Conservation (phyloP, 2,329 filamentous ascomycete genomes). For the Alternaria solani region DNA sequence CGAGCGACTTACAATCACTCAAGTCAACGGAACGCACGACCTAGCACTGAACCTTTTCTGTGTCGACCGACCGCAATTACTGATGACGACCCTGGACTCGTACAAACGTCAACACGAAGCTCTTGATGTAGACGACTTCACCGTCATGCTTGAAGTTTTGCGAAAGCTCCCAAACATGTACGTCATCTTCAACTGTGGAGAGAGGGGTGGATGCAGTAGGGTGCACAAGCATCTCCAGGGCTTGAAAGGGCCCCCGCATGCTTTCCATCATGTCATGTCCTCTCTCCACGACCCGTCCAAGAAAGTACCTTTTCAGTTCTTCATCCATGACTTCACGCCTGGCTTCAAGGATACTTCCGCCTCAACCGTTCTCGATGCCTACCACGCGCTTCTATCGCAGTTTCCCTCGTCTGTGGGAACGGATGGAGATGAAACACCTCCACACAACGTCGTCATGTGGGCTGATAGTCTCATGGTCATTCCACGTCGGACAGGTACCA, state of each 20-base stretch:
- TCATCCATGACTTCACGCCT: conserved; percentile 41
- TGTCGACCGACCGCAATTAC: conserved; percentile 58
- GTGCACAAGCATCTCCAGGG: conserved; percentile 62
- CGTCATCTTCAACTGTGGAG: conserved; percentile 59
- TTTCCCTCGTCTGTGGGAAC: conserved; percentile 20
- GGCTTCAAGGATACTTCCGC: conserved; percentile 16
- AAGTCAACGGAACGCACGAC: conserved; percentile 54
- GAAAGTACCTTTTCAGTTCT: conserved; percentile 50
- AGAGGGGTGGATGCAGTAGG: conserved; percentile 56
- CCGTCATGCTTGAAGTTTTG: conserved; percentile 50
- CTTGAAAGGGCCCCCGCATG: conserved; percentile 45
- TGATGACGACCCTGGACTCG: conserved; percentile 59
- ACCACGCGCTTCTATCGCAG: conserved; percentile 28
- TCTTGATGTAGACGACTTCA: conserved; percentile 53
- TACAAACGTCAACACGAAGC: conserved; percentile 57
- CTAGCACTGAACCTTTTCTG: conserved; percentile 61
- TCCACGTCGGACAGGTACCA: conserved; percentile 51
- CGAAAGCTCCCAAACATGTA: conserved; percentile 43
- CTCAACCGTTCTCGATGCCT: conserved; percentile 26
- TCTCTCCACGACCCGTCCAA: conserved; percentile 23
- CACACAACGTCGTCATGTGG: conserved; percentile 59
- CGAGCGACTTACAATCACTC: conserved; percentile 53
- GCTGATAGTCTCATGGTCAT: conserved; percentile 58
- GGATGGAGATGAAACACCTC: conserved; percentile 37
- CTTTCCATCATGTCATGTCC: conserved; percentile 33